Percentiles rank a stretch among this genome's conserved stretches.
Conservation (phyloP, 2,329 filamentous ascomycete species). For the Tolypocladium pustulatum region DNA sequence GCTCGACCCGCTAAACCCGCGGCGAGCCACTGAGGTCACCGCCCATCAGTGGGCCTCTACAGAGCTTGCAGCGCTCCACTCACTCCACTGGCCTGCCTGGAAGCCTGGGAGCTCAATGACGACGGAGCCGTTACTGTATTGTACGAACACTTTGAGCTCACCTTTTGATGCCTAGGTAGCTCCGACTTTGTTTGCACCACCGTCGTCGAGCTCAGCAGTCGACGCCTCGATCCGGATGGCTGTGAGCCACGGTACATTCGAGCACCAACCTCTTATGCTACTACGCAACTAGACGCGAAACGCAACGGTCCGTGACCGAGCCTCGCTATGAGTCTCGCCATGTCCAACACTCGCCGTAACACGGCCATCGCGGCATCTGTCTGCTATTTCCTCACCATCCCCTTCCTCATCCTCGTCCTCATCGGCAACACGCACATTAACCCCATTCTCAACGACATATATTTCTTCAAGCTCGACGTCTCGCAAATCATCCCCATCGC, state of each 20-base stretch:
- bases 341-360: constrained; percentile 32
- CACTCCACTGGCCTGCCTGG: neutral
- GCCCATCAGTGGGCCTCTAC: neutral
- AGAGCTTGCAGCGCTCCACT: neutral
- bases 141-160: neutral
- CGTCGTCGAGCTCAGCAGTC: neutral
- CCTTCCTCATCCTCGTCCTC: constrained; percentile 71
- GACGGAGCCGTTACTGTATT: neutral
- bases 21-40: neutral
- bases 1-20: neutral
- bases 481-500: constrained; percentile 68
- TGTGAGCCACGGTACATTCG: neutral
- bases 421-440: constrained; percentile 62
- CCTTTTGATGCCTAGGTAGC: neutral
- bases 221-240: neutral
- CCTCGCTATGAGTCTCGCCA: constrained; percentile 1
- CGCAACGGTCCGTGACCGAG: no score
- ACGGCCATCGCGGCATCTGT: constrained; percentile 56
- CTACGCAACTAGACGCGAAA: no score
- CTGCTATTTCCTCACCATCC: constrained; percentile 61
- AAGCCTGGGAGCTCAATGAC: neutral
- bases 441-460: constrained; percentile 56
- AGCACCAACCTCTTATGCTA: neutral
- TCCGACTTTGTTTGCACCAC: neutral
- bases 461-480: constrained; percentile 77